A percentile compares a stretch with the other conserved stretches of the same genome.
Conservation (phyloP, 495 filamentous ascomycete species). For the Xylaria curta region DNA sequence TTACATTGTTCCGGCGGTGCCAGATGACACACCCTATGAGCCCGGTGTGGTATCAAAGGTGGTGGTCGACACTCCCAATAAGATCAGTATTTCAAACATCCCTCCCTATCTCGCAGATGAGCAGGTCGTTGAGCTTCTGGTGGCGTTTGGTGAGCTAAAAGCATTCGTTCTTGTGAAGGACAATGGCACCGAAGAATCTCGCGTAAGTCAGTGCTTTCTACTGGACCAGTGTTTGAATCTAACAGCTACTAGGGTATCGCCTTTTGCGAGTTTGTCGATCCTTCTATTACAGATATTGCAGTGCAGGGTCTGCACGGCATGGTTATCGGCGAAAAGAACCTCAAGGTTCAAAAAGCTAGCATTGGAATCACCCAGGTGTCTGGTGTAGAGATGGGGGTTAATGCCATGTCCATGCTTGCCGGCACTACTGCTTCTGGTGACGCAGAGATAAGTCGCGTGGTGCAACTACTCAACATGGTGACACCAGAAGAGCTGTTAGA, state of each 20-base stretch:
- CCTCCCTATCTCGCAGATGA: constrained; percentile 87
- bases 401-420: constrained; percentile 98
- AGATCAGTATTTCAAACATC: constrained; percentile 90
- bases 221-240: constrained; percentile 21
- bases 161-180: constrained; percentile 93
- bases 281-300: constrained; percentile 78
- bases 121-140: constrained; percentile 86
- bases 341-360: constrained; percentile 87
- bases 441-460: constrained; percentile 75
- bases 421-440: constrained; percentile 79
- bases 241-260: constrained; percentile 76
- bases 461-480: constrained; percentile 97
- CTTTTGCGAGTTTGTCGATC: constrained; percentile 92
- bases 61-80: constrained; percentile 91
- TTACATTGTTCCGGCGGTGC: constrained; percentile 87
- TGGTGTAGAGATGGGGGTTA: constrained; percentile 92
- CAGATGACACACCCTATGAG: constrained; percentile 77
- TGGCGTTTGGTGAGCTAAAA: constrained; percentile 91
- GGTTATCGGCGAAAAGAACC: constrained; percentile 83
- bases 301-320: constrained; percentile 92
- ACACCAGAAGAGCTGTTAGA: constrained; percentile 95
- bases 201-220: constrained; percentile 63
- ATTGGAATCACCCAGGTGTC: constrained; percentile 90
- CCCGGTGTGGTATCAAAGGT: constrained; percentile 78
- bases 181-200: constrained; percentile 79